Conservation (phyloP, 1,284 basidiomycete species). For the Trametes versicolor region DNA sequence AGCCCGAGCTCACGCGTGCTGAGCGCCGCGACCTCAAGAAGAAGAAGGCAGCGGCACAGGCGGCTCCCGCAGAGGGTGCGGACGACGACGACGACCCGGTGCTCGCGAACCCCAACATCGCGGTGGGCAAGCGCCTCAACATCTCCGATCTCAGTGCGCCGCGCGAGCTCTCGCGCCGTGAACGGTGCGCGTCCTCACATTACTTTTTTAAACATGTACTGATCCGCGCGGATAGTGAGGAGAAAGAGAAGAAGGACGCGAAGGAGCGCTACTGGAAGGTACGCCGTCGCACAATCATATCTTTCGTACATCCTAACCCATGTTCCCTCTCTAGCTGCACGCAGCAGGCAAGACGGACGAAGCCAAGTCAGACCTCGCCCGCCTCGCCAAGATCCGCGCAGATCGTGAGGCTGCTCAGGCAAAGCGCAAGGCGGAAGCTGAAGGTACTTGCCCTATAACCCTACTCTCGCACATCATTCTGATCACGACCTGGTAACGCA, state of each 20-base stretch:
- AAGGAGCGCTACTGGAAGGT: constrained; percentile 89
- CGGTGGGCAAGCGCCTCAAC: constrained; percentile 42
- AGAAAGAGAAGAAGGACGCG: constrained; percentile 90
- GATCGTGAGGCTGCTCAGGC: constrained; percentile 88
- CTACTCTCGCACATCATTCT: background rate
- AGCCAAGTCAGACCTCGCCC: constrained; percentile 87
- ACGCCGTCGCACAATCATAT: background rate
- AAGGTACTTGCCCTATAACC: constrained; percentile 58
- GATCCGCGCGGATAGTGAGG: constrained; percentile 68
- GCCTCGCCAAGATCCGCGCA: constrained; percentile 86
- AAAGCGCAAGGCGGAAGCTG: constrained; percentile 86
- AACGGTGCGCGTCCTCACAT: constrained; percentile 32
- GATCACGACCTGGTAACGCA: constrained; percentile 33
- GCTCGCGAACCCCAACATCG: constrained; percentile 44
- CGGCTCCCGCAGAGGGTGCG: constrained; percentile 36
- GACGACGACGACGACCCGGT: constrained; percentile 44
- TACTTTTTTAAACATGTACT: background rate
- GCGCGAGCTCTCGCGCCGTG: constrained; percentile 42
- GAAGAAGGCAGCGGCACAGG: constrained; percentile 41
- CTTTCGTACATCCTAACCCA: background rate
- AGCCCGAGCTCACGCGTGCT: constrained; percentile 43
- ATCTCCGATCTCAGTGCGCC: constrained; percentile 41
- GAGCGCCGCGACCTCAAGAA: constrained; percentile 44
- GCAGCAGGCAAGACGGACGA: constrained; percentile 86
- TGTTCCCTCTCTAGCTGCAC: constrained; percentile 61